phyloP scores from a whole-genome alignment of 306 rosid genomes.

The Casuarina glauca region DNA sequence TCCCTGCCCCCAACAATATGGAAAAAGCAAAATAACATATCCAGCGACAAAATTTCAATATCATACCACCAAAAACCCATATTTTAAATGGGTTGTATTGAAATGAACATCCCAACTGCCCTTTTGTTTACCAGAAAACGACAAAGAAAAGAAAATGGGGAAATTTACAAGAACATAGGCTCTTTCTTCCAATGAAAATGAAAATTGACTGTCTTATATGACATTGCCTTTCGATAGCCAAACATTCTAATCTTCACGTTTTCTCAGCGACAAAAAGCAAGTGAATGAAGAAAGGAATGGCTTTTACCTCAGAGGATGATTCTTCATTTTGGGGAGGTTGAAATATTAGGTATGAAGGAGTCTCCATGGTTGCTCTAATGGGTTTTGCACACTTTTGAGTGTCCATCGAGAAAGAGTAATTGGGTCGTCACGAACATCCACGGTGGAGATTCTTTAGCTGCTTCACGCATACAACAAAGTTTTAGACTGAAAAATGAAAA shows the following conservation, averaged over 20 bases:
- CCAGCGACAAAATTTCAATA: slow-evolving; percentile 6
- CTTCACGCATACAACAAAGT: slow-evolving; percentile 6
- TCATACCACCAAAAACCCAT: neutral
- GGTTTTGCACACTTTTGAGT: slow-evolving; percentile 37
- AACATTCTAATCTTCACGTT: neutral
- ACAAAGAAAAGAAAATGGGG: too few species aligned
- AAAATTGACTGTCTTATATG: neutral
- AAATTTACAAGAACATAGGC: too few species aligned
- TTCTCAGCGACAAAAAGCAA: slow-evolving; percentile 16
- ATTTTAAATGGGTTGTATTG: neutral
- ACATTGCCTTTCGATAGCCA: neutral
- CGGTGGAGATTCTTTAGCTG: slow-evolving; percentile 51
- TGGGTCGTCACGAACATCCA: slow-evolving; percentile 53
- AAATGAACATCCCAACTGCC: neutral
- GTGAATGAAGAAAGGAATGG: neutral
- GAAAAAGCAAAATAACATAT: slow-evolving; percentile 7
- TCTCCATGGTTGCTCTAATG: slow-evolving; percentile 54
- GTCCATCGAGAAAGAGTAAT: slow-evolving; percentile 26
- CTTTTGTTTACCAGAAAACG: too few species aligned
- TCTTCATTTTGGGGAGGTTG: slow-evolving; percentile 53
- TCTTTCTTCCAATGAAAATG: neutral
- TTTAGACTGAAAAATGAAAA: neutral
- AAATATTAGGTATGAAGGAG: slow-evolving; percentile 64
- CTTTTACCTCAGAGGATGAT: slow-evolving; percentile 58
- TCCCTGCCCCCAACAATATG: slow-evolving; percentile 79